Percentiles rank a stretch among this genome's conserved stretches.
Conservation (phyloP, 2,329 filamentous ascomycete genomes). For the Dactylellina haptotyla region DNA sequence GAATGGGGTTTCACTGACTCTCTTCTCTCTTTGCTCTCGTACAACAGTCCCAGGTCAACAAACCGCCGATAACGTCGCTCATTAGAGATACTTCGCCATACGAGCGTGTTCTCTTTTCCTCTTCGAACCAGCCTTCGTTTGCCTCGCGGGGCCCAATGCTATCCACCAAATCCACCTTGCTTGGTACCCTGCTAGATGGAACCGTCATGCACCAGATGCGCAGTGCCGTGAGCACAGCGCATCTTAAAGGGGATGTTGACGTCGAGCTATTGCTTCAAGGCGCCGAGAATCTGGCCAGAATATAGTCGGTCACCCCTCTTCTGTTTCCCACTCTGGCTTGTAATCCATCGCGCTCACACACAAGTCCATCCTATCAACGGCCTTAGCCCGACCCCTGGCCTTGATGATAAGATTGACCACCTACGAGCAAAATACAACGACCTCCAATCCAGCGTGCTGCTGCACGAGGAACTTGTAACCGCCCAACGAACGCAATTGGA, state of each 20-base stretch:
- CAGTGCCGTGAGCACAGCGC: conserved; percentile 21
- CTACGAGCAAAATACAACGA: conserved; percentile 32
- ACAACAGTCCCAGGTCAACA: conserved; percentile 39
- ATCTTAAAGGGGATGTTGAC: conserved; percentile 47
- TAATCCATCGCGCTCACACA: neutral
- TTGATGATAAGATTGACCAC: conserved; percentile 32
- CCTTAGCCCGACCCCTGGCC: conserved; percentile 31
- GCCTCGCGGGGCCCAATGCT: neutral
- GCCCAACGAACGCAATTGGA: conserved; percentile 48
- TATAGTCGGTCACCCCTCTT: conserved; percentile 25
- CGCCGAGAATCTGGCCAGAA: conserved; percentile 37
- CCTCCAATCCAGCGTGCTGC: conserved; percentile 33
- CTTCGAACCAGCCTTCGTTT: conserved; percentile 12
- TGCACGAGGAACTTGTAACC: conserved; percentile 47
- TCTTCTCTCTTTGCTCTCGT: neutral
- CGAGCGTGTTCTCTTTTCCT: conserved; percentile 47
- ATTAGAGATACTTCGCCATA: conserved; percentile 50
- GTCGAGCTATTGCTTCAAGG: conserved; percentile 41
- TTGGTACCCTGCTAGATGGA: conserved; percentile 36
- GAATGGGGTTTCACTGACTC: neutral
- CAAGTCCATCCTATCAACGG: neutral
- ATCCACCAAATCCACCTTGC: conserved; percentile 26
- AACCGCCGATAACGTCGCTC: conserved; percentile 47
- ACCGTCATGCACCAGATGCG: conserved; percentile 47
- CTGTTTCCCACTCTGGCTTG: neutral